Evolutionary conservation across 2,329 filamentous ascomycete genomes (phyloP), one percentile per base, ranked within the genome.

Genomic region (Monilinia laxa): DNA sequence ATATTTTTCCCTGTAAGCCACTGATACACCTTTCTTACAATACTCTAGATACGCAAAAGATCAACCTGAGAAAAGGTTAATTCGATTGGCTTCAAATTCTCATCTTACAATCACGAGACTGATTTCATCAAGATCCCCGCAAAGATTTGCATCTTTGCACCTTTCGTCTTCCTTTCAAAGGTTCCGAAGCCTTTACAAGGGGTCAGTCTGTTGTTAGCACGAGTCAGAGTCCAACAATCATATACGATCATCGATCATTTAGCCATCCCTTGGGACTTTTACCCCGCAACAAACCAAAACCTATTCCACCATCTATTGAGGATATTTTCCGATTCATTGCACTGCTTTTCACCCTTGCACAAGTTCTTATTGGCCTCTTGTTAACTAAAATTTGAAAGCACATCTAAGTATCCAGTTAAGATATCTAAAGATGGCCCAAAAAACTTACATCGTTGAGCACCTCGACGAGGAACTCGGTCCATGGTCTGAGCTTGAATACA

Each of bases 401-500:
- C 11, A 63, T 52, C 54, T 38, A 47, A 45, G 51, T 42, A 53
- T 42, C 7, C 25, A 25, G 28, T 14, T 53, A 51, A 63, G 58
- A 62, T 31, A 67, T 14, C 62, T 23, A 68, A 68, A 68, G 67
- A 83, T 83, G 80, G 73, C 79, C 25, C 77, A 78, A 71, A 91
- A 93, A 79, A 93, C 88, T 54, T 97, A 95, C 80, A 91, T 98
- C 75, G 93, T 98, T 73, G 94, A 98, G 82, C 94, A 99, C 79
- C 88, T 99, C 71, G 95, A 99, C 80, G 89, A 91, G 52, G 95
- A 99, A 79, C 85, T 99, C 40, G 95, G 96, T 45, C 86, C 87
- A 52, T 99, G 95, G 95, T 98, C 95, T 31, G 88, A 92, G 70
- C 86, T 98, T 64, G 95, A 99, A 81, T 99, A 99, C 81, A 82